These are phyloP conservation scores for Fusarium pilosicola DNA, from an alignment of 2,329 filamentous ascomycete species.

Conservation along the genomic window DNA sequence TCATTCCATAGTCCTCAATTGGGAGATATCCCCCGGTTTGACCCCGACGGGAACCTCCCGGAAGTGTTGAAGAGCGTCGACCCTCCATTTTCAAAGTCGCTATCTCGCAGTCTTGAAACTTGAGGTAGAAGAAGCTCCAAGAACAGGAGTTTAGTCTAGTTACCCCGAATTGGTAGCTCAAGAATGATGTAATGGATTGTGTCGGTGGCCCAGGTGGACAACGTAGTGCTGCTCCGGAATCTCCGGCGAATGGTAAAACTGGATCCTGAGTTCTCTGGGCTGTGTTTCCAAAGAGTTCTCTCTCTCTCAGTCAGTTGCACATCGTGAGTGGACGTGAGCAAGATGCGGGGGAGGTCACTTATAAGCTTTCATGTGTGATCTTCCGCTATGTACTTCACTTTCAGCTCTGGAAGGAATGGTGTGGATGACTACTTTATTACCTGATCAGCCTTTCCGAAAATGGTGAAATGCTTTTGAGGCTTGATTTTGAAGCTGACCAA, in stretches of 20 bases:
- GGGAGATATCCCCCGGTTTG: conserved; percentile 63
- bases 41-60: conserved; percentile 46
- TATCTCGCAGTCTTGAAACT: neutral
- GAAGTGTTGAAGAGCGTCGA: conserved; percentile 47
- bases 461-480: neutral
- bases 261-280: neutral
- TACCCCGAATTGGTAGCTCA: conserved; percentile 1
- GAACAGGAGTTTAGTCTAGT: neutral
- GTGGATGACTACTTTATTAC: conserved; percentile 25
- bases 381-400: conserved; percentile 5
- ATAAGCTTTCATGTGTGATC: conserved; percentile 32
- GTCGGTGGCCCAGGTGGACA: conserved; percentile 12
- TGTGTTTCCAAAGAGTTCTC: neutral
- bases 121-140: neutral
- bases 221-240: conserved; percentile 2
- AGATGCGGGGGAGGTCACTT: conserved; percentile 26
- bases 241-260: conserved; percentile 8
- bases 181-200: conserved; percentile 40
- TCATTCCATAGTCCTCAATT: conserved; percentile 82
- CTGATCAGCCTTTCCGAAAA: conserved; percentile 16
- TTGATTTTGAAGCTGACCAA: conserved; percentile 5
- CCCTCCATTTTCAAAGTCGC: conserved; percentile 45
- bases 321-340: neutral
- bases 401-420: conserved; percentile 13
- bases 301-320: neutral